These are phyloP conservation scores for Mycena albidolilacea DNA, from an alignment of 768 basidiomycete species.

Conservation along the genomic window DNA sequence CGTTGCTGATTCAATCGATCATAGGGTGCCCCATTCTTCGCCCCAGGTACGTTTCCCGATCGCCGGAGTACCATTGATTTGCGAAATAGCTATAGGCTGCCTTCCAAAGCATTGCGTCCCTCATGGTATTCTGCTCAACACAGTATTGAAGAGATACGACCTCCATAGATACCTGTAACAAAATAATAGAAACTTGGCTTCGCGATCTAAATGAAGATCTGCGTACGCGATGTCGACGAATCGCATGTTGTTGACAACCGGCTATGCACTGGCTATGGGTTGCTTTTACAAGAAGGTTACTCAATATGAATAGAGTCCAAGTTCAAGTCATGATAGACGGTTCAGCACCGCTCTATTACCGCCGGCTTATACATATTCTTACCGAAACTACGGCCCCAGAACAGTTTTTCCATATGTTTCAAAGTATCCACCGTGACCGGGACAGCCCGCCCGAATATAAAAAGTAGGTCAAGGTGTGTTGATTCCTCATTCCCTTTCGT, in stretches of 20 bases:
- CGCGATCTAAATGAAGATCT: too few species aligned
- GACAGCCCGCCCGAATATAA: slow-evolving; percentile 14
- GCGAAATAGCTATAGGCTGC: slow-evolving; percentile 58
- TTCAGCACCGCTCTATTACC: too few species aligned
- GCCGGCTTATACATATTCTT: background rate
- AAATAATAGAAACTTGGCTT: background rate
- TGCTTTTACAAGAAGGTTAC: too few species aligned
- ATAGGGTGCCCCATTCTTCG: slow-evolving; percentile 77
- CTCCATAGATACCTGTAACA: background rate
- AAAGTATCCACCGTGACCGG: too few species aligned
- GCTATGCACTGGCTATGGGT: too few species aligned
- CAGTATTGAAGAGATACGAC: slow-evolving; percentile 17
- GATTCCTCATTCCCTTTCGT: slow-evolving; percentile 34
- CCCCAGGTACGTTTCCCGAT: slow-evolving; percentile 62
- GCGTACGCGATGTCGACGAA: too few species aligned
- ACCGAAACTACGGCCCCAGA: background rate
- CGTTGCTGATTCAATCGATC: slow-evolving; percentile 5
- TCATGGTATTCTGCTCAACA: slow-evolving; percentile 35
- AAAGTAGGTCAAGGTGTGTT: background rate
- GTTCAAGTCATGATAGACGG: too few species aligned
- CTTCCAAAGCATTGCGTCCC: slow-evolving; percentile 34
- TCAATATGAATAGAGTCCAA: too few species aligned
- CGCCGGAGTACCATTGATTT: background rate
- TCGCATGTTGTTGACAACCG: too few species aligned
- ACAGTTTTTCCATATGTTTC: too few species aligned